Conservation (phyloP, 768 basidiomycete species). For the Asterophora parasitica region DNA sequence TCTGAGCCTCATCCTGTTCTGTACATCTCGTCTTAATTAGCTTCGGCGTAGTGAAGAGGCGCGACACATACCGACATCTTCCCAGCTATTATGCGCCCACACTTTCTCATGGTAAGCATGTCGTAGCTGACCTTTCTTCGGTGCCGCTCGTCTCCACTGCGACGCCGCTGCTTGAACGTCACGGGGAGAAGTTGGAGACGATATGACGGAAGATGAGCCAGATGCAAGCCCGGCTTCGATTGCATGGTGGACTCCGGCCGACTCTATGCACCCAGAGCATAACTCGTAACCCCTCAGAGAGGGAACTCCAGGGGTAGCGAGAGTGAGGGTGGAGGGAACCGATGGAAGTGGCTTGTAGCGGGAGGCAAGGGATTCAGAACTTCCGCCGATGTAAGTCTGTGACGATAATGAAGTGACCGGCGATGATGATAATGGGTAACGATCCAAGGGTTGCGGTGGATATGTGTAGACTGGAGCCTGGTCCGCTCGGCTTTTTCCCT, state of each 20-base stretch:
- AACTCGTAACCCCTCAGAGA: slow-evolving; percentile 68
- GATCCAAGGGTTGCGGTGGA: slow-evolving; percentile 31
- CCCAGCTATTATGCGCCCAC: slow-evolving; percentile 83
- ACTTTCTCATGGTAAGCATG: slow-evolving; percentile 86
- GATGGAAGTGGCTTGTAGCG: slow-evolving; percentile 44
- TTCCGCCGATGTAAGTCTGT: slow-evolving; percentile 32
- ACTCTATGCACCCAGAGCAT: slow-evolving; percentile 75
- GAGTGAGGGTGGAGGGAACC: slow-evolving; percentile 27
- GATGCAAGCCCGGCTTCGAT: slow-evolving; percentile 52
- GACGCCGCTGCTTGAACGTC: slow-evolving; percentile 48
- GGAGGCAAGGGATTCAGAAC: slow-evolving; percentile 17
- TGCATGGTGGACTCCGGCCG: slow-evolving; percentile 74
- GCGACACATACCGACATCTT: slow-evolving; percentile 70
- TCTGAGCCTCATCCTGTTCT: slow-evolving; percentile 66
- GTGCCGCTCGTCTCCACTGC: slow-evolving; percentile 64
- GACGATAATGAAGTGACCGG: slow-evolving; percentile 26
- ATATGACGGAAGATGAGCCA: slow-evolving; percentile 38
- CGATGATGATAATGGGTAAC: slow-evolving; percentile 22
- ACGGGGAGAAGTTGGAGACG: slow-evolving; percentile 47
- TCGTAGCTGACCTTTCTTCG: slow-evolving; percentile 71
- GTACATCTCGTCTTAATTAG: slow-evolving; percentile 5
- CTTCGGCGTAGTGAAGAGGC: background rate
- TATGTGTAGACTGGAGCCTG: slow-evolving; percentile 21
- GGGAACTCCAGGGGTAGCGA: slow-evolving; percentile 18
- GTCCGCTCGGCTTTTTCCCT: slow-evolving; percentile 48